These are phyloP conservation scores for Harrya chromipes DNA, from an alignment of 768 basidiomycete species.

Conservation along the genomic window DNA sequence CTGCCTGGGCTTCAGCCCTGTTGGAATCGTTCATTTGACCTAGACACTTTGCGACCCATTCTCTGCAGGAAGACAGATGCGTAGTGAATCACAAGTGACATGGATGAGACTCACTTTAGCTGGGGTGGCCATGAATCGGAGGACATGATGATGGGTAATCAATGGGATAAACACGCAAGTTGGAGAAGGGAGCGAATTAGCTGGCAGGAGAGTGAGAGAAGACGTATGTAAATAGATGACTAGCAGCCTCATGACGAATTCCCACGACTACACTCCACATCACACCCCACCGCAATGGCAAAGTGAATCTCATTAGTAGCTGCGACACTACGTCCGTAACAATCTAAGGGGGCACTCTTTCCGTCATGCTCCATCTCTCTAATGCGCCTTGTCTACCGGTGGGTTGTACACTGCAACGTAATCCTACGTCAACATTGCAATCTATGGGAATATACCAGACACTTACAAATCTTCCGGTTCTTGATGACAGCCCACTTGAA, in stretches of 20 bases:
- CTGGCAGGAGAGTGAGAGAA: not conserved
- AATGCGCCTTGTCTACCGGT: slow-evolving; percentile 33
- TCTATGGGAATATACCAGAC: not conserved
- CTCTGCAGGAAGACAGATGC: slow-evolving; percentile 46
- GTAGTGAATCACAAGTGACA: not conserved
- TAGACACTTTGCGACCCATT: slow-evolving; percentile 93
- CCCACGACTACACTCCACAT: slow-evolving; percentile 11
- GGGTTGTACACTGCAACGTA: slow-evolving; percentile 37
- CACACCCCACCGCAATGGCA: not conserved
- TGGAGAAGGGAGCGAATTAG: not conserved
- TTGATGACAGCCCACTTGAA: slow-evolving; percentile 95
- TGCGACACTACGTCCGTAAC: slow-evolving; percentile 22
- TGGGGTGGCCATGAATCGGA: slow-evolving; percentile 79
- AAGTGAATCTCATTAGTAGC: slow-evolving; percentile 22
- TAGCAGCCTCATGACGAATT: slow-evolving; percentile 7
- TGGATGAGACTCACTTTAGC: slow-evolving; percentile 54
- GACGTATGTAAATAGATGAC: slow-evolving; percentile 9
- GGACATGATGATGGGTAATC: slow-evolving; percentile 47
- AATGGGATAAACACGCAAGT: not conserved
- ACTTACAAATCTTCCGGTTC: slow-evolving; percentile 88
- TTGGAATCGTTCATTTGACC: slow-evolving; percentile 89
- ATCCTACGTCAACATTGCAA: slow-evolving; percentile 4
- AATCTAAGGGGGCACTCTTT: slow-evolving; percentile 20
- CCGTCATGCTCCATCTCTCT: slow-evolving; percentile 17
- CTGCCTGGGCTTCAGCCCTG: slow-evolving; percentile 83